Percentiles rank a stretch among this genome's conserved stretches.
phyloP scores from a whole-genome alignment of 148 eudicot species.

The Limonium bicolor region DNA sequence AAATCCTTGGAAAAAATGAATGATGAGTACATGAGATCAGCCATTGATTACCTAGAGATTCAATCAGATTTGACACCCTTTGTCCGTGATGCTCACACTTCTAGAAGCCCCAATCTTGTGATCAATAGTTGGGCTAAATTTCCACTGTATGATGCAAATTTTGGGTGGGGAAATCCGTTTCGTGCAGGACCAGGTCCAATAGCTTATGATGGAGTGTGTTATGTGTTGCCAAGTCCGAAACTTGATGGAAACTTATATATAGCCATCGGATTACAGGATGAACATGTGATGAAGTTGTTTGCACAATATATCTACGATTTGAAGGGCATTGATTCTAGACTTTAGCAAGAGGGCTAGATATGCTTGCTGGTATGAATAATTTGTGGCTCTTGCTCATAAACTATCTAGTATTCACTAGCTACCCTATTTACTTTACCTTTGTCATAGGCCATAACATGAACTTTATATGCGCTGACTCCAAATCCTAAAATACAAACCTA shows the following conservation, averaged over 20 bases:
- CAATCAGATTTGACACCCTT: neutral
- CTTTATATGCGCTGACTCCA: too few relatives aligned
- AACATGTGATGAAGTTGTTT: conserved; percentile 3
- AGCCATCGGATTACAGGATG: neutral
- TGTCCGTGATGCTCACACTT: conserved; percentile 1
- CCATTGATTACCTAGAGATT: conserved; percentile 7
- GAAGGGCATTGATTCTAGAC: neutral
- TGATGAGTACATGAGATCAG: conserved; percentile 9
- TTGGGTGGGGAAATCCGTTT: conserved; percentile 11
- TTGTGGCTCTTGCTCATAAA: too few relatives aligned
- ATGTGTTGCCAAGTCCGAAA: neutral
- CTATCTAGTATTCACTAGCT: too few relatives aligned
- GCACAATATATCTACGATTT: conserved; percentile 1
- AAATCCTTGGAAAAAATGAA: conserved; percentile 3
- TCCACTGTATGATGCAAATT: conserved; percentile 3
- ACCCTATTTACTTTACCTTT: too few relatives aligned
- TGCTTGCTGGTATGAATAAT: too few relatives aligned
- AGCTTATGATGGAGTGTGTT: neutral
- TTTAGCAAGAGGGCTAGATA: too few relatives aligned
- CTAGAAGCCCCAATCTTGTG: neutral
- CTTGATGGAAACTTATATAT: conserved; percentile 1
- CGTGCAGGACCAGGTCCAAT: conserved; percentile 1
- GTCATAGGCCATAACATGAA: too few relatives aligned
- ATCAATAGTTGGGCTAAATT: conserved; percentile 6
- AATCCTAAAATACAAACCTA: too few relatives aligned